Evolutionary conservation across 106 monocot genomes (phyloP).

Genomic region (Cymbidium sinense): DNA sequence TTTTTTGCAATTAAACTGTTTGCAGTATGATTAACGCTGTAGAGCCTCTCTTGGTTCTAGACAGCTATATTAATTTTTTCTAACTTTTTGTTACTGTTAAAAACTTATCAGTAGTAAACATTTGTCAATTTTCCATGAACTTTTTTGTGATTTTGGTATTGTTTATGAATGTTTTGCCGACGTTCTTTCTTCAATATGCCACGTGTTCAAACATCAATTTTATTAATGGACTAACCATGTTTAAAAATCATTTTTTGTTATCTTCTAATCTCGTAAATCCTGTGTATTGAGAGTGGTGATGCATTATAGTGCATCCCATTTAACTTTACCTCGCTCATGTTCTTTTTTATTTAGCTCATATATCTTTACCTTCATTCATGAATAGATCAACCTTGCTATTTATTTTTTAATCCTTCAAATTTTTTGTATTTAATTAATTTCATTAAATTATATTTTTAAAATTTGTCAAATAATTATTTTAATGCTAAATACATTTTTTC

Average conservation of each 20-base stretch:
- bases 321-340: too few relatives aligned
- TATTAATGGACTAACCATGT: neutral
- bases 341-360: too few relatives aligned
- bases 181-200: neutral
- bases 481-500: too few relatives aligned
- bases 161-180: neutral
- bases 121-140: neutral
- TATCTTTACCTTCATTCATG: too few relatives aligned
- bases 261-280: neutral
- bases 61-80: neutral
- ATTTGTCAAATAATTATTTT: too few relatives aligned
- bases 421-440: too few relatives aligned
- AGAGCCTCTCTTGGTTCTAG: neutral
- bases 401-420: too few relatives aligned
- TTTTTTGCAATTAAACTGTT: neutral
- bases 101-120: neutral
- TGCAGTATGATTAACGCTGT: neutral
- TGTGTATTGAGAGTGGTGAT: too few relatives aligned
- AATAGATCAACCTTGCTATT: too few relatives aligned
- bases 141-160: neutral
- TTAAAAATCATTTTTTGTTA: neutral
- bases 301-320: too few relatives aligned
- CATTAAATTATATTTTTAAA: too few relatives aligned
- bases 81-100: neutral
- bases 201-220: neutral